Evolutionary conservation across 169 alveolate species (phyloP).

Genomic region (Plasmodium inui): DNA sequence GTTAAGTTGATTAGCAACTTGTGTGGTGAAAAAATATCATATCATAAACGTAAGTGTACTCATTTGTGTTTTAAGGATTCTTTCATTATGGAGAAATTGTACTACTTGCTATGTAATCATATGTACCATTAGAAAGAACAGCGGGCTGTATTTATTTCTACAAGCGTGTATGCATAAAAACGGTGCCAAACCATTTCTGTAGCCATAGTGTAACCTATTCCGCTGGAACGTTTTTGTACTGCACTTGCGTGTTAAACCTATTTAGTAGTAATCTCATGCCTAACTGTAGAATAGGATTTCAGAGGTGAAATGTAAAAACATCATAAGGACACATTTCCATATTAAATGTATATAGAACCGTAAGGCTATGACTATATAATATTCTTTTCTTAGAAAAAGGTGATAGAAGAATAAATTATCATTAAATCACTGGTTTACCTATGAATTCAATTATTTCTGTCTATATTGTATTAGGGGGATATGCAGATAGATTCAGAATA

Average conservation of each 20-base stretch:
- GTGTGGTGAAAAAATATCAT: neutral
- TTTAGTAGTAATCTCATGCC: neutral
- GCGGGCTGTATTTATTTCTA: neutral
- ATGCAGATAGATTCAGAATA: neutral
- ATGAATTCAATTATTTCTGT: neutral
- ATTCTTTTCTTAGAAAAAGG: neutral
- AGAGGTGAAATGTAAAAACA: neutral
- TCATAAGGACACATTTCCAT: neutral
- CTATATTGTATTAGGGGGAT: neutral
- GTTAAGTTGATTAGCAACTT: no score
- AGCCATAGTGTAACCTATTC: neutral
- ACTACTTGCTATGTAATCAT: neutral
- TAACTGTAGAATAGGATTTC: neutral
- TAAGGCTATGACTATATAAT: neutral
- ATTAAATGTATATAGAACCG: neutral
- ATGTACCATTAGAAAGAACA: neutral
- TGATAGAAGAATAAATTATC: neutral
- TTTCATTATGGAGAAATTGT: neutral
- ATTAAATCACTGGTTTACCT: neutral
- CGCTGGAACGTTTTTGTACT: neutral
- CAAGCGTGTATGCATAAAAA: no score
- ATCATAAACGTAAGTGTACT: neutral
- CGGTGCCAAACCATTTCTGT: neutral
- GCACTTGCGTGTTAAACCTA: neutral
- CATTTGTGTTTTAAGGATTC: neutral